A percentile compares a stretch with the other conserved stretches of the same genome.
phyloP scores from a whole-genome alignment of 768 basidiomycete genomes.

The Macrolepiota albuminosa region DNA sequence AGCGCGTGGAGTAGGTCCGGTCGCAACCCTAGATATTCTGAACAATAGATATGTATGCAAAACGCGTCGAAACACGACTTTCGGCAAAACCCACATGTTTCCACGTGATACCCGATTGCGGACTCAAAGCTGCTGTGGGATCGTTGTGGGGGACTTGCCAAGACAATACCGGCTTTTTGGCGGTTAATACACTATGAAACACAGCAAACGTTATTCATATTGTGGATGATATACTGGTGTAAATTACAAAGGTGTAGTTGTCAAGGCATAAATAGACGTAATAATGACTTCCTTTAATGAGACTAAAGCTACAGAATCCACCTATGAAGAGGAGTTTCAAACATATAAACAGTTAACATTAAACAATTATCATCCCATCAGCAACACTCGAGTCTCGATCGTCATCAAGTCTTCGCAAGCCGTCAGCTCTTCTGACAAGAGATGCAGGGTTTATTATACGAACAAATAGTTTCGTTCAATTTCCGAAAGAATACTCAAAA shows the following conservation, averaged over 20 bases:
- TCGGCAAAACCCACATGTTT: background rate
- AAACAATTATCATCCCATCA: slow-evolving; percentile 40
- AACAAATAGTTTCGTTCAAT: slow-evolving; percentile 89
- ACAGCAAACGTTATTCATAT: background rate
- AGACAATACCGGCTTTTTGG: background rate
- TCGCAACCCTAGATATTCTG: background rate
- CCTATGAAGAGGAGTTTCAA: background rate
- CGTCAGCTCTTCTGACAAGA: slow-evolving; percentile 9
- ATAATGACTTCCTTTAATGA: slow-evolving; percentile 12
- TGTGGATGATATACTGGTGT: slow-evolving; percentile 7
- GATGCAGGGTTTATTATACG: slow-evolving; percentile 21
- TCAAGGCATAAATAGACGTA: slow-evolving; percentile 11
- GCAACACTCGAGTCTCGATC: slow-evolving; percentile 57
- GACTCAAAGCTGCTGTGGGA: background rate
- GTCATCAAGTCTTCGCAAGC: slow-evolving; percentile 52
- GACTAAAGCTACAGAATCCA: slow-evolving; percentile 11
- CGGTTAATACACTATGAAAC: too few relatives aligned
- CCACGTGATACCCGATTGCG: background rate
- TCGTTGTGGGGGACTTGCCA: background rate
- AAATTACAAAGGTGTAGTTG: slow-evolving; percentile 9
- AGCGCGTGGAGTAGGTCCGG: slow-evolving; percentile 1
- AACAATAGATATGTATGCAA: background rate
- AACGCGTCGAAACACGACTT: background rate
- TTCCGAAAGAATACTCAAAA: slow-evolving; percentile 85
- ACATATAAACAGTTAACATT: slow-evolving; percentile 1